These are phyloP conservation scores for Hordeum pubiflorum DNA, from an alignment of 202 grass and related monocot species.

Conservation along the genomic window DNA sequence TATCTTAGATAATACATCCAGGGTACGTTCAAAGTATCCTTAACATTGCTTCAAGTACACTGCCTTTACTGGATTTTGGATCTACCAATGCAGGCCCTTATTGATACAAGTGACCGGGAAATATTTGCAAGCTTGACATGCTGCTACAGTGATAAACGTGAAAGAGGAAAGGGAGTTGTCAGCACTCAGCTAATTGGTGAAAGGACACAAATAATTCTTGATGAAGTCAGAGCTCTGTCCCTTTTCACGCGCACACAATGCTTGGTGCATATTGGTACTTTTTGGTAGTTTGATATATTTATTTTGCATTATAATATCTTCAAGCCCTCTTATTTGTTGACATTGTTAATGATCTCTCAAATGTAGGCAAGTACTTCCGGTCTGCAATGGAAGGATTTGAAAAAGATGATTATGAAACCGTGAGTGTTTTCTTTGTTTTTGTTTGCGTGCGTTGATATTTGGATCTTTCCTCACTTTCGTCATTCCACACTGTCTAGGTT, in stretches of 20 bases:
- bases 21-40: conserved; percentile 1
- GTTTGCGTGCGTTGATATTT: conserved; percentile 31
- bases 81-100: conserved; percentile 54
- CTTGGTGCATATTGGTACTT: conserved; percentile 83
- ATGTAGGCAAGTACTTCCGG: conserved; percentile 77
- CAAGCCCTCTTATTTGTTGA: conserved; percentile 12
- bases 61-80: conserved; percentile 24
- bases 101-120: conserved; percentile 82
- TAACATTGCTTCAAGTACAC: conserved; percentile 10
- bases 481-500: conserved; percentile 55
- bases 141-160: conserved; percentile 67
- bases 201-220: conserved; percentile 91
- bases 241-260: conserved; percentile 64
- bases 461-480: conserved; percentile 24
- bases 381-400: conserved; percentile 88
- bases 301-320: conserved; percentile 3
- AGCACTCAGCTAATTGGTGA: conserved; percentile 87
- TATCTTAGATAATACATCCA: neutral
- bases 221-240: conserved; percentile 69
- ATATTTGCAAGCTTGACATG: conserved; percentile 89
- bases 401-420: conserved; percentile 59
- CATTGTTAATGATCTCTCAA: conserved; percentile 26
- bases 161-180: conserved; percentile 74
- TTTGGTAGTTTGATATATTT: neutral
- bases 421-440: conserved; percentile 35